phyloP scores from a whole-genome alignment of 2,329 filamentous ascomycete species.

The Amesomyces nigricolor region DNA sequence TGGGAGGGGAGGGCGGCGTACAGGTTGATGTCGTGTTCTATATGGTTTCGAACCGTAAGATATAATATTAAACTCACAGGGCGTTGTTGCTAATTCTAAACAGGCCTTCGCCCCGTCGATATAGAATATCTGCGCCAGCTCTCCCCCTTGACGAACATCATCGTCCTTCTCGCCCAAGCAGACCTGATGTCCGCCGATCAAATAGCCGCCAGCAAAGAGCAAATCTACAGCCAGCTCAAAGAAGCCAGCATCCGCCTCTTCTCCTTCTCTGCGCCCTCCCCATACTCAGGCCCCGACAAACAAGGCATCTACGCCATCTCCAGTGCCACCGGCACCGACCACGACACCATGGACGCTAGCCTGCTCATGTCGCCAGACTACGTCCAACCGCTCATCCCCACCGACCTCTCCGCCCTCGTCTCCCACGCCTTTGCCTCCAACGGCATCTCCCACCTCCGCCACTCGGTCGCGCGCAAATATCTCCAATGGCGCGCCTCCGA shows the following conservation, averaged over 20 bases:
- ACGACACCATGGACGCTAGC: conserved; percentile 86
- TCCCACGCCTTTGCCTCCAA: conserved; percentile 69
- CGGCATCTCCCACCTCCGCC: conserved; percentile 73
- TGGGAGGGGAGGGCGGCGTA: conserved; percentile 76
- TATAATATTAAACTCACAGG: neutral
- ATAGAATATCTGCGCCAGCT: conserved; percentile 67
- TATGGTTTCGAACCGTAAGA: conserved; percentile 65
- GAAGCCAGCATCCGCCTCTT: conserved; percentile 59
- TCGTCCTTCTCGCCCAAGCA: conserved; percentile 73
- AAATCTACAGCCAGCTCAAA: conserved; percentile 51
- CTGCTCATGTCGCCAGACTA: conserved; percentile 91
- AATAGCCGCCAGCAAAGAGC: conserved; percentile 53
- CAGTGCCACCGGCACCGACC: conserved; percentile 63
- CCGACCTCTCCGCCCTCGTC: conserved; percentile 68
- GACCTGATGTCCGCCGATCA: conserved; percentile 61
- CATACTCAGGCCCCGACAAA: conserved; percentile 21
- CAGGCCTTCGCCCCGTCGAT: conserved; percentile 58
- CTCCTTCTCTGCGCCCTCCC: conserved; percentile 46
- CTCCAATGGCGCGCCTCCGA: conserved; percentile 56
- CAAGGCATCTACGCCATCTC: conserved; percentile 68
- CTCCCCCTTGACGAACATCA: conserved; percentile 70
- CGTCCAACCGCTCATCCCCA: conserved; percentile 68
- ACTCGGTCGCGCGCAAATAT: conserved; percentile 77
- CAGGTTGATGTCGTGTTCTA: conserved; percentile 85
- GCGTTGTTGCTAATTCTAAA: conserved; percentile 19